A percentile compares a stretch with the other conserved stretches of the same genome.
Evolutionary conservation across 2,329 filamentous ascomycete genomes (phyloP).

Genomic region (Ilyonectria destructans): DNA sequence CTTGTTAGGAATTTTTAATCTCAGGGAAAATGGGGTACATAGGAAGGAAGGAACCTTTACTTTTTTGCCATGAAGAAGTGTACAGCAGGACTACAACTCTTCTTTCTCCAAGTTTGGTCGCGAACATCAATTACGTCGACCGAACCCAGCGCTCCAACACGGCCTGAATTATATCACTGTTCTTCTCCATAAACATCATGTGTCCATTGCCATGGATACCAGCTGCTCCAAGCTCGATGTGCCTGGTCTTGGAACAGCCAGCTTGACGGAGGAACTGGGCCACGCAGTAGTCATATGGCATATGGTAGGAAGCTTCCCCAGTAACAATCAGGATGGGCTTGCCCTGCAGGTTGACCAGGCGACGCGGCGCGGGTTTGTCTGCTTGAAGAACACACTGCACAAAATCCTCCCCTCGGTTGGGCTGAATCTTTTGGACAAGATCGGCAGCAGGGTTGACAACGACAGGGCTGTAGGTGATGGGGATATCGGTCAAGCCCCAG

Average conservation of each 20-base stretch:
- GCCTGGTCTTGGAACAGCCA: slow-evolving; percentile 41
- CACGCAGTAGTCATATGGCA: slow-evolving; percentile 43
- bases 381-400: slow-evolving; percentile 41
- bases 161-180: slow-evolving; percentile 40
- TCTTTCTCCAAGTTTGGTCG: no score
- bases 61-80: no score
- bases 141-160: no score
- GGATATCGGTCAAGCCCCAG: slow-evolving; percentile 66
- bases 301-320: slow-evolving; percentile 38
- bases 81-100: no score
- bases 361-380: slow-evolving; percentile 30
- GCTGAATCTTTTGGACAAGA: slow-evolving; percentile 30
- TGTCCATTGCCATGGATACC: slow-evolving; percentile 45
- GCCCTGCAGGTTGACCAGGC: slow-evolving; percentile 54
- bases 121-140: no score
- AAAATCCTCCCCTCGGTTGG: slow-evolving; percentile 14
- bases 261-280: slow-evolving; percentile 42
- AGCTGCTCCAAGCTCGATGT: slow-evolving; percentile 39
- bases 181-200: slow-evolving; percentile 48
- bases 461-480: slow-evolving; percentile 63
- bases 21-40: no score
- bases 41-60: no score
- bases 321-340: slow-evolving; percentile 46
- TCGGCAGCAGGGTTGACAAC: slow-evolving; percentile 39
- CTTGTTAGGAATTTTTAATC: no score